Conservation (phyloP, 2,329 filamentous ascomycete genomes). For the Domatiomyces catenatus region DNA sequence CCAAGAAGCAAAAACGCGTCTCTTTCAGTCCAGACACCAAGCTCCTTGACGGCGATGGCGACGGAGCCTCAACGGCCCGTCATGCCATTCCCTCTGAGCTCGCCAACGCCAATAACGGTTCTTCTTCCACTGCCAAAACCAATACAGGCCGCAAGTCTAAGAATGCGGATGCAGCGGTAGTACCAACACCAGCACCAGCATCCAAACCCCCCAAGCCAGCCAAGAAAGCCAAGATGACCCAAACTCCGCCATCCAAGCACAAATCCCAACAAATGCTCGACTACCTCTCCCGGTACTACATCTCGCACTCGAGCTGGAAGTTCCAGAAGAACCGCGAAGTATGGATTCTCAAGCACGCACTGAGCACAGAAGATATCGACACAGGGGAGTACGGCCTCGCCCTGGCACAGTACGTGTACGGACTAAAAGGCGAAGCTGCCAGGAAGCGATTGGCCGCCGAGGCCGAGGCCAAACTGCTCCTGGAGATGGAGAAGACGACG, state of each 20-base stretch:
- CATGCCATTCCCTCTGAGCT: not conserved
- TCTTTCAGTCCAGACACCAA: conserved; percentile 52
- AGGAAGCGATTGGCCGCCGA: conserved; percentile 24
- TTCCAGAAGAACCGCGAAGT: conserved; percentile 92
- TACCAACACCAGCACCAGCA: conserved; percentile 11
- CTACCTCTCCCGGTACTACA: conserved; percentile 65
- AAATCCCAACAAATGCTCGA: conserved; percentile 21
- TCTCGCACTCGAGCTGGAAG: conserved; percentile 62
- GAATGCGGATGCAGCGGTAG: not conserved
- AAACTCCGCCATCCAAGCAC: conserved; percentile 8
- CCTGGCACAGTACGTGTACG: conserved; percentile 63
- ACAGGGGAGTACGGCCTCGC: conserved; percentile 51
- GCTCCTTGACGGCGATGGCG: conserved; percentile 39
- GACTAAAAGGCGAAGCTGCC: conserved; percentile 60
- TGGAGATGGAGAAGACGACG: not conserved
- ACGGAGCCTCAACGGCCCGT: conserved; percentile 7
- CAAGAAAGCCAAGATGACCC: conserved; percentile 17
- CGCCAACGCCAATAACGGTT: not conserved
- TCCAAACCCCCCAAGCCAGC: conserved; percentile 17
- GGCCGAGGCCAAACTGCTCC: not conserved
- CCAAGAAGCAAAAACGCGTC: conserved; percentile 26
- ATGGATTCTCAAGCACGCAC: conserved; percentile 66
- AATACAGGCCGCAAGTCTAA: not conserved
- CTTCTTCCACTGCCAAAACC: not conserved
- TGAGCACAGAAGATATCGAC: conserved; percentile 57